phyloP scores from a whole-genome alignment of 345 rosid species.

The Garcia nutans region DNA sequence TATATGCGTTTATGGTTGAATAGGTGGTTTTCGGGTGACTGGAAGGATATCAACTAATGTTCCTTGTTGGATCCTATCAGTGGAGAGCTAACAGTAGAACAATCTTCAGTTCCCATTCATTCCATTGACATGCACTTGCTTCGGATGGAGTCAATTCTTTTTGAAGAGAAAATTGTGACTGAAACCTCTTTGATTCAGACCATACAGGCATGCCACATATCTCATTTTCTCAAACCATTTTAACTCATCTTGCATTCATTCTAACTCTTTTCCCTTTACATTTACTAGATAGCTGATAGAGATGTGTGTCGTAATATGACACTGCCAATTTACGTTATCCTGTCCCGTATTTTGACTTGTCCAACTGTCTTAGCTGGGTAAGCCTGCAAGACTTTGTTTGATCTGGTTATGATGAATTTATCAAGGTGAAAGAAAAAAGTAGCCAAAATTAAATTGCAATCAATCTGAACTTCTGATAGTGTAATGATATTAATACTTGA shows the following conservation, averaged over 20 bases:
- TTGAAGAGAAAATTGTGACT: slow-evolving; percentile 72
- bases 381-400: slow-evolving; percentile 6
- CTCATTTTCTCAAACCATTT: background rate
- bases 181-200: slow-evolving; percentile 92
- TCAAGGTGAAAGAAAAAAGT: background rate
- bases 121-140: slow-evolving; percentile 79
- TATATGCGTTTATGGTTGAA: slow-evolving; percentile 25
- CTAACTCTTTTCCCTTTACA: slow-evolving; percentile 8
- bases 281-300: slow-evolving; percentile 77
- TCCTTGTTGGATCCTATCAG: slow-evolving; percentile 69
- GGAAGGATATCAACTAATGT: slow-evolving; percentile 71
- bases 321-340: slow-evolving; percentile 69
- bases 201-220: slow-evolving; percentile 55
- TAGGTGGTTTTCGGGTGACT: slow-evolving; percentile 84
- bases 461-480: background rate
- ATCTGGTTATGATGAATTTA: background rate
- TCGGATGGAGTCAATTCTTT: slow-evolving; percentile 68
- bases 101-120: slow-evolving; percentile 65
- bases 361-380: slow-evolving; percentile 92
- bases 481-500: background rate
- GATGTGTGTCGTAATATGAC: slow-evolving; percentile 68
- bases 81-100: slow-evolving; percentile 79
- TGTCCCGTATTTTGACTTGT: slow-evolving; percentile 83
- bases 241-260: background rate
- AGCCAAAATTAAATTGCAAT: background rate